Evolutionary conservation across 306 rosid genomes (phyloP), one percentile per base, ranked within the genome.

Genomic region (Lithocarpus polystachyus): DNA sequence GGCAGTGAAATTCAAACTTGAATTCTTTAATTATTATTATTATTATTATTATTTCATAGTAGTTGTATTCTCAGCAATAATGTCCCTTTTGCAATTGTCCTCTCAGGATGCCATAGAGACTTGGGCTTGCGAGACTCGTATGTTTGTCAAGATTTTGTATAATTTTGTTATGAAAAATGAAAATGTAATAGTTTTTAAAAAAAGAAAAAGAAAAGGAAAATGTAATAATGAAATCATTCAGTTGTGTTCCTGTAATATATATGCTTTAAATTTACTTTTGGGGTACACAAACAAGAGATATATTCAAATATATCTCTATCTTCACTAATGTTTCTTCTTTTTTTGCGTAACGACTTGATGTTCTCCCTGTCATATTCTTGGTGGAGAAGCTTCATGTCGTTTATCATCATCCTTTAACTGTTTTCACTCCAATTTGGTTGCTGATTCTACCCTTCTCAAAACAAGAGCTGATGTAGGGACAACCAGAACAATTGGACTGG

Each of bases 1-100:
- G 86, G 86, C 56, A 82, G 81, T 71, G 97, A 92, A 52, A 84
- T 82, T 76, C 97, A 90, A 77, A 78, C 13, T 24, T 84, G 78
- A 90, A 71, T 79, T 5, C 52, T 57, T 56, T 31, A 29, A 20
- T 6, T 37, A 22, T 45, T 37, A 22, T 55, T n/a, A 0, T n/a
- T 19, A n/a, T 37, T 35, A 35, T 37, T 6, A 6, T 37, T 37
- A 6, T 54, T 31, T 59, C 23, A 37, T 6, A 10, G 45, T 19
- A 70, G 59, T 64, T 5, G 48, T 23, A 14, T 26, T 15, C 64
- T 71, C 31, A 37, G 43, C 22, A 23, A 72, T 61, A 56, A 14
- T 70, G 43, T 76, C 68, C 48, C 35, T 59, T 62, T 75, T 76
- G 76, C 67, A 61, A 40, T 35, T 81, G 67, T 61, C 6, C 59